A percentile compares a stretch with the other conserved stretches of the same genome.
phyloP scores from a whole-genome alignment of 2,329 filamentous ascomycete genomes.

The Truncatella angustata region DNA sequence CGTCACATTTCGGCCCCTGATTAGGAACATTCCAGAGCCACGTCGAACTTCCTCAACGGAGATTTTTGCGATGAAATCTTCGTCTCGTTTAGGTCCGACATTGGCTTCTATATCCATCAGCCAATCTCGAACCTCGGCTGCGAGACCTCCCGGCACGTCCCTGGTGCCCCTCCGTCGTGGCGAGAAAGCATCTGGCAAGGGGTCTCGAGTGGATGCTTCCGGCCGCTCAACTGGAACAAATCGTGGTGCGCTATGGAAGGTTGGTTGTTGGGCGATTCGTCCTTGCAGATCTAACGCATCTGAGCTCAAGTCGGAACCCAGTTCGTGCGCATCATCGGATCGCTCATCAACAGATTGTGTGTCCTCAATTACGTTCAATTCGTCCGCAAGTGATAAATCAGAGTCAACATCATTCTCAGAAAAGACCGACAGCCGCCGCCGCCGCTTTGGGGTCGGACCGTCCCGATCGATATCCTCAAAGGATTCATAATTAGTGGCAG shows the following conservation, averaged over 20 bases:
- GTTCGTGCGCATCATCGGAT: neutral
- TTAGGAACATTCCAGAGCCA: slow-evolving; percentile 26
- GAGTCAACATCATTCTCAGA: slow-evolving; percentile 15
- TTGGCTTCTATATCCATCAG: slow-evolving; percentile 40
- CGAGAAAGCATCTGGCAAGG: slow-evolving; percentile 37
- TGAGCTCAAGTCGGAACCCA: neutral
- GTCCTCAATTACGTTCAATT: neutral
- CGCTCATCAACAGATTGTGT: neutral
- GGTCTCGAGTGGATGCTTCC: slow-evolving; percentile 19
- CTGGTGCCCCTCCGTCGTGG: slow-evolving; percentile 31
- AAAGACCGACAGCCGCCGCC: slow-evolving; percentile 35
- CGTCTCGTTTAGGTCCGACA: slow-evolving; percentile 15
- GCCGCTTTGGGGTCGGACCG: no score
- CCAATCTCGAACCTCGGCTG: slow-evolving; percentile 42
- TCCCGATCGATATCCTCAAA: slow-evolving; percentile 9
- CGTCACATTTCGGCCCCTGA: slow-evolving; percentile 16
- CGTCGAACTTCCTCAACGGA: slow-evolving; percentile 22
- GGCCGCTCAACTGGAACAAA: slow-evolving; percentile 31
- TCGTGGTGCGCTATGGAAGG: slow-evolving; percentile 35
- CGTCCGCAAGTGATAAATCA: slow-evolving; percentile 4
- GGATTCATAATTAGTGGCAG: neutral
- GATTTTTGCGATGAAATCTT: slow-evolving; percentile 20
- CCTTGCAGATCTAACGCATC: neutral
- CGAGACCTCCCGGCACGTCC: slow-evolving; percentile 39
- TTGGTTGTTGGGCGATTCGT: slow-evolving; percentile 22